Conservation (phyloP, 768 basidiomycete species). For the Russula earlei region DNA sequence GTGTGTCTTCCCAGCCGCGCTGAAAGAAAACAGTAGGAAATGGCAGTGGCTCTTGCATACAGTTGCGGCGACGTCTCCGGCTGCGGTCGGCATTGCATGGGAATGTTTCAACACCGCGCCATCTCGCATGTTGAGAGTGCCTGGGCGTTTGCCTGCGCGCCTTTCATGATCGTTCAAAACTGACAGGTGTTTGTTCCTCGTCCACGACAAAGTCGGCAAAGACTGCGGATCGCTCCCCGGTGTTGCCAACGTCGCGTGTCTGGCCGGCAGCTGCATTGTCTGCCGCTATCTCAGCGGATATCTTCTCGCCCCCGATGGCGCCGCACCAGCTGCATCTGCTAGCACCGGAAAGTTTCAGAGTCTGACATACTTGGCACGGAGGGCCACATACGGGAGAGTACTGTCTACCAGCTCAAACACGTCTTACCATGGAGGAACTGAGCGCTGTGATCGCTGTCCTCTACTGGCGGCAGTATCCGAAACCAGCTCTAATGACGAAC, state of each 20-base stretch:
- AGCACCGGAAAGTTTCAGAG: neutral
- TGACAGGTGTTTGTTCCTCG: neutral
- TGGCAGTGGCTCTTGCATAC: slow-evolving; percentile 25
- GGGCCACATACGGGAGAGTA: too few relatives aligned
- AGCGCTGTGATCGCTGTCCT: too few relatives aligned
- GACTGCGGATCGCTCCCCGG: slow-evolving; percentile 44
- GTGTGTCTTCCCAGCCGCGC: slow-evolving; percentile 24
- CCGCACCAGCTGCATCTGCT: slow-evolving; percentile 14
- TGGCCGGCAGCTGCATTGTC: slow-evolving; percentile 35
- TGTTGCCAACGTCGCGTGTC: slow-evolving; percentile 41
- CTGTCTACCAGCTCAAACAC: too few relatives aligned
- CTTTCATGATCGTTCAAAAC: neutral
- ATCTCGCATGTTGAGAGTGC: slow-evolving; percentile 45
- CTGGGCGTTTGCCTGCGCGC: neutral
- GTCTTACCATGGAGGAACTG: too few relatives aligned
- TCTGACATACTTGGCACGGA: too few relatives aligned
- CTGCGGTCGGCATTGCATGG: slow-evolving; percentile 31
- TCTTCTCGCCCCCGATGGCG: slow-evolving; percentile 16
- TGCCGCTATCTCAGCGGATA: slow-evolving; percentile 39
- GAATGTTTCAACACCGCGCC: slow-evolving; percentile 41
- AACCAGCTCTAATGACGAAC: too few relatives aligned
- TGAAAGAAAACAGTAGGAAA: too few relatives aligned
- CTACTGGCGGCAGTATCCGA: too few relatives aligned
- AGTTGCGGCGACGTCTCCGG: slow-evolving; percentile 30
- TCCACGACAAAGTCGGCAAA: slow-evolving; percentile 35